Conservation (phyloP, 257 asterid species). For the Fraxinus cuspidata region DNA sequence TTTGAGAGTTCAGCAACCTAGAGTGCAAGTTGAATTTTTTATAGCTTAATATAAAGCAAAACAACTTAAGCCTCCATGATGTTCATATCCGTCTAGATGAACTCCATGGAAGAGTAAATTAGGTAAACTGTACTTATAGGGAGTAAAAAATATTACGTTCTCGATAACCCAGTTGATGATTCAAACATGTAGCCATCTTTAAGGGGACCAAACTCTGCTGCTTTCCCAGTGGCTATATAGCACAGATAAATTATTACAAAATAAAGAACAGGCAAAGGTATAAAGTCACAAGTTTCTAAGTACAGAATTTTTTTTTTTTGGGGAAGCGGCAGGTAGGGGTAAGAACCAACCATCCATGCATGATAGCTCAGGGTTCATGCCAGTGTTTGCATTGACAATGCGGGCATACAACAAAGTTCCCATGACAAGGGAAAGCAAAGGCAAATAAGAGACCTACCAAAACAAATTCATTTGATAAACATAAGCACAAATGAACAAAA, state of each 20-base stretch:
- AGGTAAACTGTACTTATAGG: not conserved
- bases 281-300: not conserved
- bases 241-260: constrained; percentile 21
- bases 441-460: constrained; percentile 20
- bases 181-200: constrained; percentile 94
- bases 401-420: constrained; percentile 87
- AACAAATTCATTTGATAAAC: constrained; percentile 8
- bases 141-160: constrained; percentile 45
- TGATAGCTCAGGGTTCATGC: constrained; percentile 93
- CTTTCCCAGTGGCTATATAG: constrained; percentile 68
- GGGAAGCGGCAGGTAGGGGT: not conserved
- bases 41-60: constrained; percentile 3
- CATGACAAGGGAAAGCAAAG: constrained; percentile 25
- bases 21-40: constrained; percentile 11
- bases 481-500: not conserved
- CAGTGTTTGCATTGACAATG: constrained; percentile 78
- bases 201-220: constrained; percentile 87
- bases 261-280: constrained; percentile 6
- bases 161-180: constrained; percentile 83
- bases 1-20: constrained; percentile 80
- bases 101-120: not conserved
- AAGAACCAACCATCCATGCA: constrained; percentile 88
- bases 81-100: not conserved
- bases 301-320: not conserved
- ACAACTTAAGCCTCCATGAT: not conserved